Conservation (phyloP, 192 early-diverging fungal species). For the Umbelopsis isabellina region DNA sequence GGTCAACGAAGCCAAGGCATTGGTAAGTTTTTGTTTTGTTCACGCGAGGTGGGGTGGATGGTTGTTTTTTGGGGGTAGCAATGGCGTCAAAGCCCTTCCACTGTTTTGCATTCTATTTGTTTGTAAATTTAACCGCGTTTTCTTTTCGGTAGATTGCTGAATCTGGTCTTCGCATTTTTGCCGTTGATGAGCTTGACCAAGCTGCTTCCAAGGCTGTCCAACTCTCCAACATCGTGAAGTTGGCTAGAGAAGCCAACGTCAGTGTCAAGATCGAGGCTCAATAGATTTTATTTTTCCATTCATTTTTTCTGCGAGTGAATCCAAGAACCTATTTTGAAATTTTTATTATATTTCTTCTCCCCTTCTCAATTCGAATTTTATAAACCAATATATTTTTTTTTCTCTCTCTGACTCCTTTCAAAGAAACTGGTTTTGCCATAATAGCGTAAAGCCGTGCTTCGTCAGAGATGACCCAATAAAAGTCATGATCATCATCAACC, state of each 20-base stretch:
- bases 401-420: no score
- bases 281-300: constrained; percentile 5
- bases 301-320: background rate
- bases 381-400: no score
- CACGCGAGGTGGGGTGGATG: background rate
- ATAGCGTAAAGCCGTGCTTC: no score
- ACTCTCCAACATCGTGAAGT: constrained; percentile 79
- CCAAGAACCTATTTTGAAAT: background rate
- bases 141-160: constrained; percentile 64
- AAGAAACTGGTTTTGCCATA: no score
- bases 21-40: constrained; percentile 31
- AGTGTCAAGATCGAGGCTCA: constrained; percentile 67
- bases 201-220: constrained; percentile 90
- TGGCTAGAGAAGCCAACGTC: constrained; percentile 76
- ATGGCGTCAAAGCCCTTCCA: no score
- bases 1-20: constrained; percentile 40
- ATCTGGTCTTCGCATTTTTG: constrained; percentile 90
- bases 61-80: background rate
- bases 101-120: no score
- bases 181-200: constrained; percentile 94
- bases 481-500: no score
- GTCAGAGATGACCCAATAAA: no score
- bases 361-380: no score
- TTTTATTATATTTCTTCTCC: no score
- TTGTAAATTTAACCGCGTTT: background rate